Base-by-base conservation (phyloP, 345 rosid species). In the Dipteronia sinensis region DNA sequence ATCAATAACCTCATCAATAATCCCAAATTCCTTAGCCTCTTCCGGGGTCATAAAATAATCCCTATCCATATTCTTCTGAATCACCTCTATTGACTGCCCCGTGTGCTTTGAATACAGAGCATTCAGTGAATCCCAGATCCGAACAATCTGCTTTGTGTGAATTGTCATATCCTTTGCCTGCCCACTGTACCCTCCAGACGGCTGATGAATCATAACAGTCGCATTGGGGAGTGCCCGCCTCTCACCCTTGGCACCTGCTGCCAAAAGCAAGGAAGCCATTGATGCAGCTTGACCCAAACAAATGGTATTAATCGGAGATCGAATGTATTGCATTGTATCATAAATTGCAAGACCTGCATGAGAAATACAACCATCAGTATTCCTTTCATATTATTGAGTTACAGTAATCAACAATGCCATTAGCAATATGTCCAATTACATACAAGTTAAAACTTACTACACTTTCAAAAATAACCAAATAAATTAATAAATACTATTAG, bases 281-380 rank as follows among this genome's bases (percentile, higher is more conserved):
- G 99, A 97, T 19, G 99, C 99, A 80, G 99, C 99, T 81, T 94
- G 99, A 16, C 99, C 99, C 83, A 97, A 77, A 81, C 99, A 97
- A 61, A 90, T 91, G 40, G 99, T 97, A 79, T 86, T 90, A 49
- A 97, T 83, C 4, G 99, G 98, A 76, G 98, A 94, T 56, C 93
- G 90, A 71, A 97, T 90, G 81, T 94, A 97, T 84, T 91, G 98
- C 98, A 97, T 94, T 0, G 98, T 97, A 72, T 97, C 98, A 63
- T 97, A 94, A 76, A 97, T 94, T 19, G 98, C 98, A 83, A 97
- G 98, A 68, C 99, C 99, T 90, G 90, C 7, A 74, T 22, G 40
- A 72, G n/a, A 67, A 20, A 53, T 15, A 67, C 22, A 65, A 56
- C 20, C 27, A 63, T 64, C 7, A 56, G 49, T 38, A 63, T 6